Conservation (phyloP, 768 basidiomycete species). For the Tylopilus balloui region DNA sequence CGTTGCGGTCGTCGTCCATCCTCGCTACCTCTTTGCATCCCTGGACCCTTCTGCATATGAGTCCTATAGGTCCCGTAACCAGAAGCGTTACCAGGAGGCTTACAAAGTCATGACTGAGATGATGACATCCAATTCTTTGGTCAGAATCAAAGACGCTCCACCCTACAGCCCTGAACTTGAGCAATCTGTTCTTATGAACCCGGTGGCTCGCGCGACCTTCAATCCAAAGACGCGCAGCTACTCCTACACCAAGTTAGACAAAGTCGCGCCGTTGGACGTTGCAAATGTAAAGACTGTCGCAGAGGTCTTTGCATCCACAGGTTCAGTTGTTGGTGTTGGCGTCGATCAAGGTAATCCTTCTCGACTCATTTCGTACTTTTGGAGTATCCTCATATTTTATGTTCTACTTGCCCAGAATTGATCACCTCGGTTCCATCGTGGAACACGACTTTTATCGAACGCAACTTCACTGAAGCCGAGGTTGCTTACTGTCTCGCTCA, state of each 20-base stretch:
- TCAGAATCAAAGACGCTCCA: slow-evolving; percentile 91
- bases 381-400: slow-evolving; percentile 3
- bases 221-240: slow-evolving; percentile 85
- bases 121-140: slow-evolving; percentile 90
- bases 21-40: slow-evolving; percentile 84
- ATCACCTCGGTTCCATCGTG: slow-evolving; percentile 89
- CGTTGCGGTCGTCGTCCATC: slow-evolving; percentile 81
- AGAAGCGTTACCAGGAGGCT: slow-evolving; percentile 58
- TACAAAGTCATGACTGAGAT: slow-evolving; percentile 94
- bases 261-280: slow-evolving; percentile 47
- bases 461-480: slow-evolving; percentile 93
- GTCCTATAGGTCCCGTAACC: slow-evolving; percentile 69
- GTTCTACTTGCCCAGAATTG: slow-evolving; percentile 53
- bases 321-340: slow-evolving; percentile 69
- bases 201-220: slow-evolving; percentile 78
- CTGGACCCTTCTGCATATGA: slow-evolving; percentile 76
- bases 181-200: slow-evolving; percentile 82
- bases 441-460: slow-evolving; percentile 80
- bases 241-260: slow-evolving; percentile 66
- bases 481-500: slow-evolving; percentile 82
- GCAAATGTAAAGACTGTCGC: slow-evolving; percentile 67
- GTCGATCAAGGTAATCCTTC: slow-evolving; percentile 74
- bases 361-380: not conserved
- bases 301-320: slow-evolving; percentile 34
- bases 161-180: slow-evolving; percentile 88